Evolutionary conservation across 1,284 basidiomycete species (phyloP).

Genomic region (Ustilago lituana): DNA sequence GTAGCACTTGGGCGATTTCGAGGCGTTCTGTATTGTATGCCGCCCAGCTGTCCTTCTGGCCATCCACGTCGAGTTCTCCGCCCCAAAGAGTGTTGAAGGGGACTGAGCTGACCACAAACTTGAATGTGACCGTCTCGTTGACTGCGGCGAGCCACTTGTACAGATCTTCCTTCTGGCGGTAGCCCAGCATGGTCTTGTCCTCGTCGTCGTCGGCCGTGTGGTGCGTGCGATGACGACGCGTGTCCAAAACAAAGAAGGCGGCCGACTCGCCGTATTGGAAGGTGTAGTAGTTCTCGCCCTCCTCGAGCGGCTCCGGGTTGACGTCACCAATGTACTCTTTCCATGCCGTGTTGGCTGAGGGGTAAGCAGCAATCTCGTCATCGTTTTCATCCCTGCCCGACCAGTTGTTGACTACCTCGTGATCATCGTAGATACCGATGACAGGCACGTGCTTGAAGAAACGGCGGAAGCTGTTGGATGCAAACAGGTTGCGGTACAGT

Average conservation of each 20-base stretch:
- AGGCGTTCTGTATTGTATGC: slow-evolving; percentile 75
- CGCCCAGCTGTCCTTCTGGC: slow-evolving; percentile 76
- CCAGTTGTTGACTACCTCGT: slow-evolving; percentile 66
- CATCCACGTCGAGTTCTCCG: slow-evolving; percentile 71
- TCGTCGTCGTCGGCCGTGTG: slow-evolving; percentile 69
- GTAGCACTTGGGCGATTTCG: slow-evolving; percentile 58
- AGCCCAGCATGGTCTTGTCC: slow-evolving; percentile 77
- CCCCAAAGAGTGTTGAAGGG: slow-evolving; percentile 82
- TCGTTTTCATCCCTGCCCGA: slow-evolving; percentile 72
- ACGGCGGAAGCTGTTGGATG: slow-evolving; percentile 59
- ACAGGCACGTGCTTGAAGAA: slow-evolving; percentile 62
- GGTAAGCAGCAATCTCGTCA: slow-evolving; percentile 71
- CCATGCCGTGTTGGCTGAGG: slow-evolving; percentile 75
- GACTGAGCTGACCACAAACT: slow-evolving; percentile 80
- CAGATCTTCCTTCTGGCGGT: slow-evolving; percentile 75
- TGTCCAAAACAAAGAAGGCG: slow-evolving; percentile 83
- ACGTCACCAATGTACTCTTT: slow-evolving; percentile 75
- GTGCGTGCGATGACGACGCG: slow-evolving; percentile 75
- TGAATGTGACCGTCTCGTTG: slow-evolving; percentile 80
- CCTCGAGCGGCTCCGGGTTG: slow-evolving; percentile 73
- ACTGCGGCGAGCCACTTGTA: slow-evolving; percentile 75
- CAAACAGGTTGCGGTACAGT: slow-evolving; percentile 66
- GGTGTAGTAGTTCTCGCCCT: slow-evolving; percentile 73
- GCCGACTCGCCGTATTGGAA: slow-evolving; percentile 61
- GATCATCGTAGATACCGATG: slow-evolving; percentile 65